A percentile compares a stretch with the other conserved stretches of the same genome.
Evolutionary conservation across 768 basidiomycete genomes (phyloP).

Genomic region (Boletellus sp.): DNA sequence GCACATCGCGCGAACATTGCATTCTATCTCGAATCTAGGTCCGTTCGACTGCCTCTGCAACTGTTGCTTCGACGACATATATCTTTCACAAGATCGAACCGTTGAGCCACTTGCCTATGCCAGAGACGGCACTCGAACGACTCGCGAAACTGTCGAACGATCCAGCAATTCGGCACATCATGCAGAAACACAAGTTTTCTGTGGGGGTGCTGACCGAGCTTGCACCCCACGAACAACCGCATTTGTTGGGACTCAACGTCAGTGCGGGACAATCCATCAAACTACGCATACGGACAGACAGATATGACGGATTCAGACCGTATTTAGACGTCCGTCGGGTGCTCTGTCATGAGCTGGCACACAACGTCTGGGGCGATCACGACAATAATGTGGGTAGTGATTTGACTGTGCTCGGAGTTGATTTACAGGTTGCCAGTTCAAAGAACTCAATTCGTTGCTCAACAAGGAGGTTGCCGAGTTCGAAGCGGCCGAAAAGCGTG

Average conservation of each 20-base stretch:
- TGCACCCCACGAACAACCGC: slow-evolving; percentile 72
- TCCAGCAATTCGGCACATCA: slow-evolving; percentile 64
- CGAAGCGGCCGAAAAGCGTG: slow-evolving; percentile 48
- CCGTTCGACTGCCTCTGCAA: slow-evolving; percentile 50
- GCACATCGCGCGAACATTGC: background rate
- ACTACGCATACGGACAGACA: slow-evolving; percentile 64
- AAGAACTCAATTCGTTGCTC: slow-evolving; percentile 67
- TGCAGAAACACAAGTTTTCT: slow-evolving; percentile 64
- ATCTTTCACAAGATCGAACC: slow-evolving; percentile 65
- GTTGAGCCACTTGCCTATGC: slow-evolving; percentile 61
- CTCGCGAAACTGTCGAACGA: slow-evolving; percentile 63
- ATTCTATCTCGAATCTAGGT: slow-evolving; percentile 36
- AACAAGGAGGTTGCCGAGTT: slow-evolving; percentile 71
- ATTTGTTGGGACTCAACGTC: slow-evolving; percentile 65
- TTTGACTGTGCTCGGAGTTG: background rate
- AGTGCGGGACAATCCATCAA: slow-evolving; percentile 62
- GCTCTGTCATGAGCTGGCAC: slow-evolving; percentile 73
- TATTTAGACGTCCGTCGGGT: slow-evolving; percentile 65
- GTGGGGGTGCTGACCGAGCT: slow-evolving; percentile 73
- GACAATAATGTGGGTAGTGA: slow-evolving; percentile 59
- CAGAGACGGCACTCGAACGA: slow-evolving; percentile 50
- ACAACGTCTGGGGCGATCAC: slow-evolving; percentile 72
- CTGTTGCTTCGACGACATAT: slow-evolving; percentile 41
- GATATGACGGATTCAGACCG: slow-evolving; percentile 66
- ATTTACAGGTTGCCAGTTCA: slow-evolving; percentile 46